Evolutionary conservation across 2,329 filamentous ascomycete species (phyloP).

Genomic region (Penicillium sp.): DNA sequence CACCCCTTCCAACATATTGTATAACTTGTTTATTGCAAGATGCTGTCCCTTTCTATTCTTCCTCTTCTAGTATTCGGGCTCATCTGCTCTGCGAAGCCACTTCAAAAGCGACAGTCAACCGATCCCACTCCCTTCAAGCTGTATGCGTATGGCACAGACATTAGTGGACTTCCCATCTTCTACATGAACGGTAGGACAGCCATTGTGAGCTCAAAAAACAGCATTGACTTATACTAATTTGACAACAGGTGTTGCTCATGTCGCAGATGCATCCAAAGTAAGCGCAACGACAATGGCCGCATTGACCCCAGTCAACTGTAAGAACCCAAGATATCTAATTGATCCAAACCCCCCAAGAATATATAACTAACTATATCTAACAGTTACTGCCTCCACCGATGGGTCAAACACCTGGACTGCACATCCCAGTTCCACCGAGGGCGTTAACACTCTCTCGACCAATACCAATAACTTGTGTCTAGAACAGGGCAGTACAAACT

Average conservation of each 20-base stretch:
- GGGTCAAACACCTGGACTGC: constrained; percentile 10
- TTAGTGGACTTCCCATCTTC: constrained; percentile 15
- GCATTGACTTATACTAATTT: not conserved
- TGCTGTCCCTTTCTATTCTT: not conserved
- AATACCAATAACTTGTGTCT: constrained; percentile 10
- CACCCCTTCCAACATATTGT: not conserved
- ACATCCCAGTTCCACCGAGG: not conserved
- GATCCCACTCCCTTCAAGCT: constrained; percentile 5
- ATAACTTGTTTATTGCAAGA: not conserved
- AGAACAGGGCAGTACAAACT: not conserved
- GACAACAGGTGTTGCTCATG: constrained; percentile 6
- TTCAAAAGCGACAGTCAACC: constrained; percentile 4
- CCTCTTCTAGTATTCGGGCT: not conserved
- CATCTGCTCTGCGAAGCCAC: constrained; percentile 6
- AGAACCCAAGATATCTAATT: not conserved
- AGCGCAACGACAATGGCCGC: not conserved
- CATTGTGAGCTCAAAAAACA: not conserved
- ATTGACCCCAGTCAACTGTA: constrained; percentile 12
- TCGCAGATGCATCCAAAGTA: constrained; percentile 7
- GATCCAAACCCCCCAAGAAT: not conserved
- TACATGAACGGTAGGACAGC: constrained; percentile 9
- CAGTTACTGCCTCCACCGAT: constrained; percentile 1
- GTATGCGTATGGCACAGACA: constrained; percentile 14
- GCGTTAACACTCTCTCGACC: not conserved
- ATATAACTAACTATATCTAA: not conserved